Conservation (phyloP, 163 green algal species). For the Coccomyxa subellipsoidea region DNA sequence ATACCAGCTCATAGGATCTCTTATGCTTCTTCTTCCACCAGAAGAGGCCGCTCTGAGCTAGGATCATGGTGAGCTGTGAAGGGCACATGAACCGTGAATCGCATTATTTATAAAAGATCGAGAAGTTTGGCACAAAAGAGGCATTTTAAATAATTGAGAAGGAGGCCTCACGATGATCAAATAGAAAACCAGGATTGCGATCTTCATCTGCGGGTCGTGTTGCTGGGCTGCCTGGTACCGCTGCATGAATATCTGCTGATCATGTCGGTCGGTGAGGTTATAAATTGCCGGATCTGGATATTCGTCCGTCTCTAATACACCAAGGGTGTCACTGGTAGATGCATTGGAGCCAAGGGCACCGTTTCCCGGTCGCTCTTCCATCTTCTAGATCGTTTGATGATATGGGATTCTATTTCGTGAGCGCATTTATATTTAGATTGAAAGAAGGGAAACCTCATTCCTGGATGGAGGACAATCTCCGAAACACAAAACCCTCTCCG, state of each 20-base stretch:
- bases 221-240: neutral
- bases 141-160: too few species aligned
- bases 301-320: neutral
- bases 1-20: conserved; percentile 76
- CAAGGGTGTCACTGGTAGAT: neutral
- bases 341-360: neutral
- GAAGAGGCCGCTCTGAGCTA: conserved; percentile 66
- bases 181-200: conserved; percentile 17
- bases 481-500: too few species aligned
- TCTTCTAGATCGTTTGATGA: neutral
- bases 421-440: too few species aligned
- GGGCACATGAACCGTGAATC: neutral
- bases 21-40: conserved; percentile 75
- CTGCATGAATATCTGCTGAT: neutral
- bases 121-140: too few species aligned
- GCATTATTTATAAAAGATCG: too few species aligned
- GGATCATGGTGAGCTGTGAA: conserved; percentile 54
- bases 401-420: too few species aligned
- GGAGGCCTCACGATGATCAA: neutral
- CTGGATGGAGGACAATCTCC: too few species aligned
- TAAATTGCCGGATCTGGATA: neutral
- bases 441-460: too few species aligned
- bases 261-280: neutral
- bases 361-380: neutral
- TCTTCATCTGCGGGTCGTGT: conserved; percentile 13